Evolutionary conservation across 1,139 yeast genomes (phyloP).

Genomic region (Hyphopichia buzzinii): DNA sequence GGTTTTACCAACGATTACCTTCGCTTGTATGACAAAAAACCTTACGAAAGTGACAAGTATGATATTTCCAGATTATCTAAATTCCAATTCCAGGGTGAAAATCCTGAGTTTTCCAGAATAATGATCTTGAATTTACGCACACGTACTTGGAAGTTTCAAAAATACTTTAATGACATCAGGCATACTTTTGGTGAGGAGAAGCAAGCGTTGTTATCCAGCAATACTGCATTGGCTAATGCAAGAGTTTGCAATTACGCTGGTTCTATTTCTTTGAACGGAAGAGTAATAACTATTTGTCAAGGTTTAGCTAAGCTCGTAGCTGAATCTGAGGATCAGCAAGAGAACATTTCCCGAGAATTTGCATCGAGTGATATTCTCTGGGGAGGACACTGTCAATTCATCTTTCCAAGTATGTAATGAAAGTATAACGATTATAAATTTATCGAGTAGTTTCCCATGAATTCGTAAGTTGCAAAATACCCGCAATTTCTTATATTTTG

Average conservation of each 20-base stretch:
- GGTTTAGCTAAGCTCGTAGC: slow-evolving; percentile 36
- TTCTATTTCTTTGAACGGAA: slow-evolving; percentile 33
- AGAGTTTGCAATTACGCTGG: slow-evolving; percentile 34
- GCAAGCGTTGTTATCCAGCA: slow-evolving; percentile 19
- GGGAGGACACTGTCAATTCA: slow-evolving; percentile 39
- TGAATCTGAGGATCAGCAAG: slow-evolving; percentile 26
- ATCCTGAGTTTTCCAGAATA: slow-evolving; percentile 31
- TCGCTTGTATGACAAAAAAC: slow-evolving; percentile 28
- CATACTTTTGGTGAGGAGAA: slow-evolving; percentile 20
- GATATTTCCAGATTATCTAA: slow-evolving; percentile 37
- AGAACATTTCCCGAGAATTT: slow-evolving; percentile 16
- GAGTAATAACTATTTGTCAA: slow-evolving; percentile 37
- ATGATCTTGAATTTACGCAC: slow-evolving; percentile 40
- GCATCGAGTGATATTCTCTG: slow-evolving; percentile 24
- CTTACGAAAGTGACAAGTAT: slow-evolving; percentile 31
- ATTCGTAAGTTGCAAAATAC: too few relatives aligned
- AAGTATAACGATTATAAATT: too few relatives aligned
- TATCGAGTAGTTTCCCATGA: too few relatives aligned
- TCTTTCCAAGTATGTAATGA: slow-evolving; percentile 34
- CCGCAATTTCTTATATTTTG: too few relatives aligned
- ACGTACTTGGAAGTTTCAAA: slow-evolving; percentile 43
- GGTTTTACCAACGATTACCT: slow-evolving; percentile 40
- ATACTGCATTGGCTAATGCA: slow-evolving; percentile 28
- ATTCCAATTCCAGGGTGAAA: slow-evolving; percentile 27
- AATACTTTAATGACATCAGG: slow-evolving; percentile 33